Percentiles rank a stretch among this genome's conserved stretches.
phyloP scores from a whole-genome alignment of 345 rosid genomes.

The Populus davidiana region DNA sequence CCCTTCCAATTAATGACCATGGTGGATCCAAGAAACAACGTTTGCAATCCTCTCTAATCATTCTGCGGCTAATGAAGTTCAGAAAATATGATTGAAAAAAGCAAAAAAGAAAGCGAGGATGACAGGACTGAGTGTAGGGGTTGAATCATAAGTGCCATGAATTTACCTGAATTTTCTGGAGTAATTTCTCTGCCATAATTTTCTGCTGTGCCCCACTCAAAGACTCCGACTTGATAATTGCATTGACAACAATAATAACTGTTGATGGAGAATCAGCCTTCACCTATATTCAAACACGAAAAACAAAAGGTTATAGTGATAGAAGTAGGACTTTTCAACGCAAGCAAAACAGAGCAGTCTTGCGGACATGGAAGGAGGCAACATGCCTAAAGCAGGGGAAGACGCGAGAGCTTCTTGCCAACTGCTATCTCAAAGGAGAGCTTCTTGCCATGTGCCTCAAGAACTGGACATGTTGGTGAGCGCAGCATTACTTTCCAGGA shows the following conservation, averaged over 20 bases:
- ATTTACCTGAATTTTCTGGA: constrained; percentile 45
- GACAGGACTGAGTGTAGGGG: not conserved
- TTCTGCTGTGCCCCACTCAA: constrained; percentile 63
- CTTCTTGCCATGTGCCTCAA: constrained; percentile 76
- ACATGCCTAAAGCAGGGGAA: not conserved
- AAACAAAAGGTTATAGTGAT: not conserved
- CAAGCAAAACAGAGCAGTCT: not conserved
- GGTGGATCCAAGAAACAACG: not conserved
- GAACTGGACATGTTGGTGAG: constrained; percentile 71
- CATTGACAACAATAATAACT: constrained; percentile 52
- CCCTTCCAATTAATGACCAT: not conserved
- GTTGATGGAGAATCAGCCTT: constrained; percentile 58
- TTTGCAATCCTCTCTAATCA: not conserved
- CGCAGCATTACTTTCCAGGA: constrained; percentile 57
- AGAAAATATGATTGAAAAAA: too few relatives aligned
- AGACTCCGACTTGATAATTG: constrained; percentile 69
- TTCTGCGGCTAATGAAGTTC: not conserved
- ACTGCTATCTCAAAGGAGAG: constrained; percentile 73
- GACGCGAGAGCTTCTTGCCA: constrained; percentile 26
- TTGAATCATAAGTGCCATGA: not conserved
- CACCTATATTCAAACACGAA: constrained; percentile 33
- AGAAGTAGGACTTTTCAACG: not conserved
- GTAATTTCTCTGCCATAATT: constrained; percentile 70
- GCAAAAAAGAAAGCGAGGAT: not conserved
- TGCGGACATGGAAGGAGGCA: not conserved